These are phyloP conservation scores for Blastobotrys apis DNA, from an alignment of 1,139 yeast species.

Conservation along the genomic window DNA sequence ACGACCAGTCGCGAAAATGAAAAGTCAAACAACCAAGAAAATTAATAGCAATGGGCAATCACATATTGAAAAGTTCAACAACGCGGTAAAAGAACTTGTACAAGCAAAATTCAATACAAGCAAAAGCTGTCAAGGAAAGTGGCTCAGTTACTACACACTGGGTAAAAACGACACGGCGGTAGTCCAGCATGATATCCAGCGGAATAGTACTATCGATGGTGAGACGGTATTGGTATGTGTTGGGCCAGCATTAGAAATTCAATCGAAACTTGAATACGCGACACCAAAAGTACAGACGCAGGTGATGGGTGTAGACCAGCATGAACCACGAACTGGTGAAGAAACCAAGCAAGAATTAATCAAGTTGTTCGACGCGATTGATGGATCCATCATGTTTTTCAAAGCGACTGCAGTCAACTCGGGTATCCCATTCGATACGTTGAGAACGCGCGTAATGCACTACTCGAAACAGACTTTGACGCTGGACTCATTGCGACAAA, in stretches of 20 bases:
- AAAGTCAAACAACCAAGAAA: no score
- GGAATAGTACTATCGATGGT: background rate
- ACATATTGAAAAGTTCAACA: background rate
- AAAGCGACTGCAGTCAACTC: constrained; percentile 20
- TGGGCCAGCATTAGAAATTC: constrained; percentile 1
- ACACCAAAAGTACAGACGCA: constrained; percentile 1
- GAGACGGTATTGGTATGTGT: background rate
- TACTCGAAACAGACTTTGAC: constrained; percentile 24
- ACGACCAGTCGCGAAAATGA: background rate
- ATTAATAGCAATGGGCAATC: no score
- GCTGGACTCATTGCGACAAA: constrained; percentile 24
- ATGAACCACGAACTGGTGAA: background rate
- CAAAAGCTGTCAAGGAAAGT: background rate
- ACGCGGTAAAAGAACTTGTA: background rate
- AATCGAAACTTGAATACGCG: background rate
- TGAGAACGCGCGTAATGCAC: constrained; percentile 22
- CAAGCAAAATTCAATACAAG: background rate
- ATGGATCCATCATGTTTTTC: constrained; percentile 23
- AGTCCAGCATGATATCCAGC: background rate
- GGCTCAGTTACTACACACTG: constrained; percentile 2
- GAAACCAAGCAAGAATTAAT: constrained; percentile 7
- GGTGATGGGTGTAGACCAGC: background rate
- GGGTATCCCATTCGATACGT: constrained; percentile 20
- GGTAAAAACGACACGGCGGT: background rate
- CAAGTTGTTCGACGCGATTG: constrained; percentile 22